Evolutionary conservation across 805 yeast species (phyloP).

Genomic region (Candida ovalis): DNA sequence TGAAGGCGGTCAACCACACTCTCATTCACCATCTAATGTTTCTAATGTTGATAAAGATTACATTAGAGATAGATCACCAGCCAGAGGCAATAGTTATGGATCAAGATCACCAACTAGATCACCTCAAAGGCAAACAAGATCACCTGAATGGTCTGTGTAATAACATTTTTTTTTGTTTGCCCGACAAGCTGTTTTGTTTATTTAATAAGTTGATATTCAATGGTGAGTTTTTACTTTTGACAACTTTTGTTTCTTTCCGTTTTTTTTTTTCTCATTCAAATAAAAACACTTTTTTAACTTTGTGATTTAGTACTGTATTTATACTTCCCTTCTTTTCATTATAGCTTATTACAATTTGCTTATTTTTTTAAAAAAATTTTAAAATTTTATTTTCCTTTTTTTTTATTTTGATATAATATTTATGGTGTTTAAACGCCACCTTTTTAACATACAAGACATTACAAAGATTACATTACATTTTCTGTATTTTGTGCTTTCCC

Average conservation of each 20-base stretch:
- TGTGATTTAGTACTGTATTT: background rate
- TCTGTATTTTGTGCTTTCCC: background rate
- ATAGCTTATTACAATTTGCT: too few relatives aligned
- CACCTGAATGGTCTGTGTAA: conserved; percentile 19
- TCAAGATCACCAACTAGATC: conserved; percentile 15
- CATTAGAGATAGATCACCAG: conserved; percentile 21
- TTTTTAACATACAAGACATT: too few relatives aligned
- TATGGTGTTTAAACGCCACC: too few relatives aligned
- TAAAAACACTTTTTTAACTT: background rate
- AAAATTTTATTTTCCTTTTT: background rate
- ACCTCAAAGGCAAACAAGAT: conserved; percentile 13
- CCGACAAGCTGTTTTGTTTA: too few relatives aligned
- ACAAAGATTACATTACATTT: too few relatives aligned
- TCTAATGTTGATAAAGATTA: conserved; percentile 6
- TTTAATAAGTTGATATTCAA: too few relatives aligned
- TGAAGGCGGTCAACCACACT: background rate
- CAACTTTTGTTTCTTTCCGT: background rate
- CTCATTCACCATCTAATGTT: background rate
- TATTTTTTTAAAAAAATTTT: too few relatives aligned
- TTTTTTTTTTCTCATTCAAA: background rate
- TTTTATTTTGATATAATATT: too few relatives aligned
- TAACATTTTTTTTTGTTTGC: too few relatives aligned
- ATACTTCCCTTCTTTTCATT: background rate
- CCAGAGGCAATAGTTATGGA: conserved; percentile 10
- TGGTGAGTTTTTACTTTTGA: too few relatives aligned